Evolutionary conservation across 1,284 basidiomycete species (phyloP), one percentile per base, ranked within the genome.

Genomic region (Heterobasidion occidentale): DNA sequence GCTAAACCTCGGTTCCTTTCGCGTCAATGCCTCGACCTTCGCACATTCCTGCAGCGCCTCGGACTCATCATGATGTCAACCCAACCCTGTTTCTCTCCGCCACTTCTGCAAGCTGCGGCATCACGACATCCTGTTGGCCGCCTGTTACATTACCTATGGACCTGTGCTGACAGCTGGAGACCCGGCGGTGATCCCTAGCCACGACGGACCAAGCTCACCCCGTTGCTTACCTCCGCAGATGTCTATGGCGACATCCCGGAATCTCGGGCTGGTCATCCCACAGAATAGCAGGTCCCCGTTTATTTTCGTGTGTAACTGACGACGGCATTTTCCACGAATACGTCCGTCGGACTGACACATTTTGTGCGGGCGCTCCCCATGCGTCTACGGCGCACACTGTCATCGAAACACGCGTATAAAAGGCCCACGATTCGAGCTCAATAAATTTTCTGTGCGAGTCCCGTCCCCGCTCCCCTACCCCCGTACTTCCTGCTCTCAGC

Each of bases 381-480:
- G 50, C 50, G 36, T 38, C 17, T 20, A 36, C 19, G 50, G 50
- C 17, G 20, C 50, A 36, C 33, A 38, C 36, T 51, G 36, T 51
- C 34, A 51, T 35, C 17, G 20, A 35, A 7, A 9, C 50, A 11
- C 50, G n/a, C 50, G 50, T 51, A 51, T 51, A 36, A 36, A 51
- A 51, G 33, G 27, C 27, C 48, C 48, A 27, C 38, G 38, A n/a
- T 51, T 33, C 36, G 34, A n/a, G 9, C 9, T 12, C 48, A n/a
- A n/a, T n/a, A 50, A 19, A 3, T 60, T 56, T 52, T 53, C 52
- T 47, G 56, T 54, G 44, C 52, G 20, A 19, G 50, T 59, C 50
- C 35, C 36, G 34, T 36, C 19, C 33, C 47, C 19, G 47, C 7
- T 49, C 47, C 47, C 15, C 12, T 49, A n/a, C 27, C 47, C 47